Evolutionary conservation across 83 land plant species (phyloP), one percentile per base, ranked within the genome.

Genomic region (Isoetes engelmannii): DNA sequence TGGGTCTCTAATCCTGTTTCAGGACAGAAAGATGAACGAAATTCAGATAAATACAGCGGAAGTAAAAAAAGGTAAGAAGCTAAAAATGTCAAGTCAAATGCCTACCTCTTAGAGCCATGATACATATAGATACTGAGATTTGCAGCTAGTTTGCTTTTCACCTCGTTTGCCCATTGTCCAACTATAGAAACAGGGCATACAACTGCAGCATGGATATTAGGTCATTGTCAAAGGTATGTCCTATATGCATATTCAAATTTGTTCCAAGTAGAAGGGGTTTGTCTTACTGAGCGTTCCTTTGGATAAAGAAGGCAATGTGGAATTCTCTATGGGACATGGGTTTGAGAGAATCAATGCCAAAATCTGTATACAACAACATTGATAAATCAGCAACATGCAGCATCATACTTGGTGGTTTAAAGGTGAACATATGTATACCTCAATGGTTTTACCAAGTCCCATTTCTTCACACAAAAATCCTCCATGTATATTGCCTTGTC

Each of bases 161-260:
- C 82, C 54, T 80, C 82, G 45, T 80, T 80, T 9, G 82, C 82
- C 82, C 82, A 80, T 68, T 80, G 82, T 19, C 82, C 82, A 18
- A 80, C 82, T 18, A 80, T 76, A 19, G 82, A 80, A 18, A 80
- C 82, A 7, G 79, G 82, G 64, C 82, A 80, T 15, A 80, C 82
- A 55, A 80, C 82, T 80, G 71, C 58, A 12, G 17, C 55, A 51
- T 51, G 13, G 15, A 12, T 17, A 51, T 17, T 3, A 51, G 13
- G 37, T 28, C 37, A 28, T 28, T 28, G 37, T 28, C 37, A 28
- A 2, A 28, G 37, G 1, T 28, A 0, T 12, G 55, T 51, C 1
- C 0, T 12, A 51, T 51, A 51, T 51, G 55, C 55, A 12, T 51
- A 15, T 51, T 12, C 17, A 12, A 51, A 51, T 12, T 7, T 59